Conservation (phyloP, 371 early-diverging fungal species). For the Entomophthora muscae region DNA sequence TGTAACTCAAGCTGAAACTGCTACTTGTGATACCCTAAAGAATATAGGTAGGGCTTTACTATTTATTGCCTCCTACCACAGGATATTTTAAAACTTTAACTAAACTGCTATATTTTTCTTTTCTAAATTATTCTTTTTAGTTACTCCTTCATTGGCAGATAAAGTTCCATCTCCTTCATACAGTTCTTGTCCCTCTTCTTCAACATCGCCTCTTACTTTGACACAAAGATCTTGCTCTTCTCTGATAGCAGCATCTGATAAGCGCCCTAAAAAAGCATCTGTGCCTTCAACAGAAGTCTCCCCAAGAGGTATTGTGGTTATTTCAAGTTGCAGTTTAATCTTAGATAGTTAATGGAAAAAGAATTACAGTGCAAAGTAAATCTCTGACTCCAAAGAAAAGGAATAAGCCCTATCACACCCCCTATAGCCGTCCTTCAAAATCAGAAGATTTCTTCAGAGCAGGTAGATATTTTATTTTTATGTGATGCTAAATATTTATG, state of each 20-base stretch:
- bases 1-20: not conserved
- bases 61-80: too few relatives aligned
- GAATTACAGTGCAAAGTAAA: not conserved
- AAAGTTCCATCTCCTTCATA: not conserved
- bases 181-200: not conserved
- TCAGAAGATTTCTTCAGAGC: not conserved
- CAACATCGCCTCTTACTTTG: too few relatives aligned
- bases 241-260: not conserved
- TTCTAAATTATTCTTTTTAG: not conserved
- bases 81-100: not conserved
- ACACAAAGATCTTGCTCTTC: not conserved
- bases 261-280: not conserved
- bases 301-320: not conserved
- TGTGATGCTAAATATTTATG: not conserved
- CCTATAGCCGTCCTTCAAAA: not conserved
- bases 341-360: not conserved
- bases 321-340: not conserved
- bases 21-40: not conserved
- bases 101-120: not conserved
- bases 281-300: not conserved
- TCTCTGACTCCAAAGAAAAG: not conserved
- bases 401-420: not conserved
- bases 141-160: not conserved
- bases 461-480: not conserved
- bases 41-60: too few relatives aligned